Conservation (phyloP, 1,284 basidiomycete genomes). For the Albatrellus sp. region DNA sequence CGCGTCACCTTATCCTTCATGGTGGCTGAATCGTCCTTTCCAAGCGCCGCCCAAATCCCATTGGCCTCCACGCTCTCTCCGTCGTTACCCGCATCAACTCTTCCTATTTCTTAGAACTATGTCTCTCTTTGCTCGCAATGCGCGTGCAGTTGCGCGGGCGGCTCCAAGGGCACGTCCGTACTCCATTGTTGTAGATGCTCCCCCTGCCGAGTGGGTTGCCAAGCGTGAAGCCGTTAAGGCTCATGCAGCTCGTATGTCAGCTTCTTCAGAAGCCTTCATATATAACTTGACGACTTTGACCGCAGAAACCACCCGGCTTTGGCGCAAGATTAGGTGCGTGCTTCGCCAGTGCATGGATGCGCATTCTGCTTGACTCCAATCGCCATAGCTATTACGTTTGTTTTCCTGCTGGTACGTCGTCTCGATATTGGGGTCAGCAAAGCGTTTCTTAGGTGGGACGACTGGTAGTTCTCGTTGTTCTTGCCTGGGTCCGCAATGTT, state of each 20-base stretch:
- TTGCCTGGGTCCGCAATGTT: constrained; percentile 62
- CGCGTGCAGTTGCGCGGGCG: constrained; percentile 32
- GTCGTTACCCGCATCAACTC: constrained; percentile 10
- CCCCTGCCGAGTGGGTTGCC: constrained; percentile 31
- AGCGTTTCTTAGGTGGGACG: too few relatives aligned
- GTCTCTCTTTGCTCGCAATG: constrained; percentile 40
- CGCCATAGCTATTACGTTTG: constrained; percentile 60
- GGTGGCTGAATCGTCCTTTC: neutral
- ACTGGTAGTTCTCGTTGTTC: constrained; percentile 28
- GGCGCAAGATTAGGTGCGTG: constrained; percentile 74
- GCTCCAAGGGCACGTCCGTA: constrained; percentile 21
- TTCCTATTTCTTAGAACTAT: constrained; percentile 28
- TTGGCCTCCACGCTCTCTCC: constrained; percentile 6
- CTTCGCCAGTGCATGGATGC: neutral
- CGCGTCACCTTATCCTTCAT: constrained; percentile 16
- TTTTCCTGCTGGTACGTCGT: constrained; percentile 51
- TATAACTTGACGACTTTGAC: constrained; percentile 5
- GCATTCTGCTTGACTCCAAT: neutral
- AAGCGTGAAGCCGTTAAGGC: constrained; percentile 47
- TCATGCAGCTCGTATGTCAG: constrained; percentile 51
- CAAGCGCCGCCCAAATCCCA: constrained; percentile 6
- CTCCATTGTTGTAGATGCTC: constrained; percentile 27
- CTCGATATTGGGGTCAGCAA: neutral
- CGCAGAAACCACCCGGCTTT: constrained; percentile 63
- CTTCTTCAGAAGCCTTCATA: constrained; percentile 1